A percentile compares a stretch with the other conserved stretches of the same genome.
phyloP scores from a whole-genome alignment of 176 grass and related monocot genomes.

The Alloteropsis semialata region DNA sequence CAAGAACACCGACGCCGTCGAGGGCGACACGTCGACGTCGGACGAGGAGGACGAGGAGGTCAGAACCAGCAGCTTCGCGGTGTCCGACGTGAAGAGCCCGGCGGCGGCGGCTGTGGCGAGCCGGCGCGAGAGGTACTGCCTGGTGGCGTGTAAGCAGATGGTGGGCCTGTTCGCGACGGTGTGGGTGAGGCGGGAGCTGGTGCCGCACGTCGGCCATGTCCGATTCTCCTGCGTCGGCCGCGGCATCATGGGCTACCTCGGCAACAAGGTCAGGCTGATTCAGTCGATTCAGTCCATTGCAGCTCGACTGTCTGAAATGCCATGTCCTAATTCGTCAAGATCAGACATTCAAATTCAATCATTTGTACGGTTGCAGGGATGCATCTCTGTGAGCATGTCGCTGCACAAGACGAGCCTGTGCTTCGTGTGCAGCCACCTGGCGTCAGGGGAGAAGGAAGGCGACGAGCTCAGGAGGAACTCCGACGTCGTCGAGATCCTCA shows the following conservation, averaged over 20 bases:
- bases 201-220: constrained; percentile 71
- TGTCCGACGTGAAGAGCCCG: not conserved
- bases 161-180: constrained; percentile 86
- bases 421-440: constrained; percentile 94
- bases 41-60: constrained; percentile 39
- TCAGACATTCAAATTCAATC: not conserved
- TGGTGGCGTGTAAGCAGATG: constrained; percentile 88
- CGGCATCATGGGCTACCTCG: constrained; percentile 88
- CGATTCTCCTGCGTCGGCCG: constrained; percentile 74
- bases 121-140: constrained; percentile 45
- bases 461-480: constrained; percentile 78
- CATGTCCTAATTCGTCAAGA: not conserved
- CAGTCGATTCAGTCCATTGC: not conserved
- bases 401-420: constrained; percentile 81
- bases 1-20: constrained; percentile 22
- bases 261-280: constrained; percentile 93
- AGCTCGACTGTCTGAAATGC: not conserved
- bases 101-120: not conserved
- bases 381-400: constrained; percentile 92
- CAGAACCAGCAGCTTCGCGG: not conserved
- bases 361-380: constrained; percentile 46
- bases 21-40: constrained; percentile 39
- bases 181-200: constrained; percentile 72
- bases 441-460: constrained; percentile 95
- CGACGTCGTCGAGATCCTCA: constrained; percentile 87